Base-by-base conservation (phyloP, 2,329 filamentous ascomycete species). In the Orbilia ellipsospora region DNA sequence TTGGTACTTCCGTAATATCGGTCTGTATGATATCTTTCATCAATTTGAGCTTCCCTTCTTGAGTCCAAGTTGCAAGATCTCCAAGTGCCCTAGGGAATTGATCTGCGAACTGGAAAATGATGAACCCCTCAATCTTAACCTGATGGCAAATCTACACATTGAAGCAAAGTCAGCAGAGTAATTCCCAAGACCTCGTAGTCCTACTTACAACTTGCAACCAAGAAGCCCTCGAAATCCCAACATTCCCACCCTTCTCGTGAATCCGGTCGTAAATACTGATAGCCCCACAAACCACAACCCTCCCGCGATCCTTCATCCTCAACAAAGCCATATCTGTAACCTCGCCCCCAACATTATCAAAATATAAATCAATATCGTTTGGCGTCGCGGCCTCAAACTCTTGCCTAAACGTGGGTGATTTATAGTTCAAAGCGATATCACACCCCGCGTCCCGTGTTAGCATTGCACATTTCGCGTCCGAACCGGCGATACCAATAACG, bases 401-500 rank as follows among this genome's bases (percentile, higher is more conserved):
- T 63, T 84, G 78, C 48, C 82, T 81, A 78, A 87, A 88, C 1
- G 81, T 81, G 0, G 82, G 69, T 5, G 81, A 81, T 78, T 87
- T 86, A 80, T 88, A 88, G 81, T 88, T 86, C 68, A 88, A 77
- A 78, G 86, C 87, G 5, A 84, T 80, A 78, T 88, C 85, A 5
- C 85, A 85, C 5, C 86, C 86, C 0, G 88, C 81, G 54, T 80
- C 80, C 70, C 85, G 83, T 0, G 72, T 74, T 45, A 87, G 84
- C 83, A 84, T 85, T 18, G 80, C 79, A 80, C 86, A 88, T 80
- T 88, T 88, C 55, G 84, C 83, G 55, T 85, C 84, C 0, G 83
- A 82, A 2, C 86, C 85, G 0, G 86, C 85, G 64, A 88, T 86
- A 10, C 86, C 86, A 61, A 87, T 82, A 12, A 88, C 83, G 74